Percentiles rank a stretch among this genome's conserved stretches.
Conservation (phyloP, 768 basidiomycete species). For the Tylopilus intermedius region DNA sequence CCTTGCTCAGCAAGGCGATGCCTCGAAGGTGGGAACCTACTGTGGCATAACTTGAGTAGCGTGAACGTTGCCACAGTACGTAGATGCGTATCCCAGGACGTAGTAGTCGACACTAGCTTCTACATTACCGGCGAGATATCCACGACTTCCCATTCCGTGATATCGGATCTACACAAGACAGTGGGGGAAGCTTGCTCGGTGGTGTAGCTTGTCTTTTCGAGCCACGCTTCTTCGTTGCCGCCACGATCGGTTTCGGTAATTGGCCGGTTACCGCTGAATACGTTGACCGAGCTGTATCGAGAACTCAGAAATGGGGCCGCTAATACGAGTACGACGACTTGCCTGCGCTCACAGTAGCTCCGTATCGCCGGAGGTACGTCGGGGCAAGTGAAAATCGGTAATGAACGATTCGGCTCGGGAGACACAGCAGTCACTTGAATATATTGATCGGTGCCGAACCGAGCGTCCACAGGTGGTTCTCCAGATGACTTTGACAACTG, state of each 20-base stretch:
- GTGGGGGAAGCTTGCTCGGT: slow-evolving; percentile 91
- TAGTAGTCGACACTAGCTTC: not conserved
- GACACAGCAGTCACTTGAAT: slow-evolving; percentile 85
- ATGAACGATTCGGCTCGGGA: slow-evolving; percentile 76
- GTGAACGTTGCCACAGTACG: slow-evolving; percentile 7
- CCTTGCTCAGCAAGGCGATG: not conserved
- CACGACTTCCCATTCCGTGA: slow-evolving; percentile 60
- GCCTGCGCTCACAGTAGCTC: slow-evolving; percentile 87
- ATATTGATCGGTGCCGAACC: slow-evolving; percentile 73
- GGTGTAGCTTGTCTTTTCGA: slow-evolving; percentile 83
- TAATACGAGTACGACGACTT: slow-evolving; percentile 11
- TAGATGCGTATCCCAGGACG: not conserved
- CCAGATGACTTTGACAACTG: slow-evolving; percentile 67
- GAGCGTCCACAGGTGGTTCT: slow-evolving; percentile 77
- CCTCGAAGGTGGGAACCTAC: not conserved
- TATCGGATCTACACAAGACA: slow-evolving; percentile 83
- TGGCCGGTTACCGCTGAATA: slow-evolving; percentile 74
- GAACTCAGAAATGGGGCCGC: not conserved
- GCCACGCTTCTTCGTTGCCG: slow-evolving; percentile 72
- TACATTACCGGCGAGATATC: slow-evolving; percentile 72
- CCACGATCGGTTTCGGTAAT: slow-evolving; percentile 60
- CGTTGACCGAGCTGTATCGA: slow-evolving; percentile 62
- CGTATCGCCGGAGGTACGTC: slow-evolving; percentile 78
- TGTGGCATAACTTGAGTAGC: slow-evolving; percentile 8
- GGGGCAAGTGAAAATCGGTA: slow-evolving; percentile 78